Evolutionary conservation across 306 rosid genomes (phyloP), one percentile per base, ranked within the genome.

Genomic region (Delonix regia): DNA sequence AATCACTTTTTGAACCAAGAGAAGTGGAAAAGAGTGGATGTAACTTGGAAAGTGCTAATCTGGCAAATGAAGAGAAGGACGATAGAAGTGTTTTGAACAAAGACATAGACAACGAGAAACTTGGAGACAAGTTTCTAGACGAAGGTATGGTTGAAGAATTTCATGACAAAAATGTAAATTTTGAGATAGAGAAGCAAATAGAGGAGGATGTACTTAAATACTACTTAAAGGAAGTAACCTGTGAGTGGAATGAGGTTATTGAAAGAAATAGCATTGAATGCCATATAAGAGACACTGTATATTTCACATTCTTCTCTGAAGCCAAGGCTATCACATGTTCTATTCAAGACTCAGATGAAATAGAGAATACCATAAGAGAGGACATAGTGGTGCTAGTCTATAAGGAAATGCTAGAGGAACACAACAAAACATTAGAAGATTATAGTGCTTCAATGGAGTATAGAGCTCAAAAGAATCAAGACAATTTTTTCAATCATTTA

Each of bases 231-330:
- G 88, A 89, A 78, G 41, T 33, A 69, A 42, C 82, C 38, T 65
- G 71, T 64, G 92, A 87, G 82, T 80, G 82, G 90, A 85, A 87
- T 56, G 87, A 80, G 39, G 69, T 27, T 42, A 63, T 10, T 30
- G 89, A 84, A 64, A 76, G 44, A 47, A n/a, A 80, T 51, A 70
- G 60, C 69, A 64, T 76, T 21, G 90, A 89, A 80, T 63, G 85
- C 48, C 85, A 78, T 27, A 80, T 70, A 12, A 77, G 93, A 78
- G 91, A 89, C 16, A 88, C 84, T 34, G 9, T 13, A 57, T 57
- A 57, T 57, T 27, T 25, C 36, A 57, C 3, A 1, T 9, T 57
- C 13, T 57, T 57, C 27, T 57, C 18, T 10, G 16, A 11, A 7
- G 63, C 34, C 1, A 56, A 56, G 63, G 63, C 24, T 24, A 6